A percentile compares a stretch with the other conserved stretches of the same genome.
Conservation (phyloP, 2,329 filamentous ascomycete genomes). For the Thyridium curvatum region DNA sequence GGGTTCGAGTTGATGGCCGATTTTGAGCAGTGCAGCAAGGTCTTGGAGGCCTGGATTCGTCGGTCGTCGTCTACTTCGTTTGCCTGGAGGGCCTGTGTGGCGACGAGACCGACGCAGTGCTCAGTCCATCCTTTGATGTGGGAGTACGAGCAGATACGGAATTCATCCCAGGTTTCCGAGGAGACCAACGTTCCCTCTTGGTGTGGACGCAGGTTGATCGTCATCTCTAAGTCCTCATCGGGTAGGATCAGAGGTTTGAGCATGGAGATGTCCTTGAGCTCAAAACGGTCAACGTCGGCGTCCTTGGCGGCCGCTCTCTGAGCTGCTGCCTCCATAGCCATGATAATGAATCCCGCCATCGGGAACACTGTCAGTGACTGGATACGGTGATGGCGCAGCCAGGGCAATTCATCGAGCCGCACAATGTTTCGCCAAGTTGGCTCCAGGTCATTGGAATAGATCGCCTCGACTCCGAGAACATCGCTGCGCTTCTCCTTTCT, state of each 20-base stretch:
- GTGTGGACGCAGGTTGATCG: conserved; percentile 35
- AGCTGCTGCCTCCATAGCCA: conserved; percentile 41
- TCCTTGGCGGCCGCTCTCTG: conserved; percentile 24
- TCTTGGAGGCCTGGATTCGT: conserved; percentile 17
- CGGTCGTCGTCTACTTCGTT: conserved; percentile 34
- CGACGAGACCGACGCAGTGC: conserved; percentile 49
- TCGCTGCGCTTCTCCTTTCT: conserved; percentile 34
- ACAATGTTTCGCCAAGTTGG: conserved; percentile 44
- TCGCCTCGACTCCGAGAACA: conserved; percentile 37
- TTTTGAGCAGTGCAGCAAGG: conserved; percentile 21
- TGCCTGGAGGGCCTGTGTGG: conserved; percentile 25
- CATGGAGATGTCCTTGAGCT: conserved; percentile 40
- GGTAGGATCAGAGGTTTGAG: conserved; percentile 38
- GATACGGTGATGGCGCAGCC: conserved; percentile 52
- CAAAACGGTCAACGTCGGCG: conserved; percentile 28
- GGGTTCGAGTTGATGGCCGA: conserved; percentile 16
- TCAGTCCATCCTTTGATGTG: conserved; percentile 48
- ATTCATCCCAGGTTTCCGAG: conserved; percentile 47
- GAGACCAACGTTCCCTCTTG: conserved; percentile 32
- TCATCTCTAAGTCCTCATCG: conserved; percentile 44
- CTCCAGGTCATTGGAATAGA: conserved; percentile 36
- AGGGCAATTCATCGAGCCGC: conserved; percentile 43
- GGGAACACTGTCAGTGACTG: conserved; percentile 51
- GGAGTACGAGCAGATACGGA: conserved; percentile 48
- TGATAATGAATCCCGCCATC: conserved; percentile 43